phyloP scores from a whole-genome alignment of 169 alveolate species.

The Besnoitia besnoiti region DNA sequence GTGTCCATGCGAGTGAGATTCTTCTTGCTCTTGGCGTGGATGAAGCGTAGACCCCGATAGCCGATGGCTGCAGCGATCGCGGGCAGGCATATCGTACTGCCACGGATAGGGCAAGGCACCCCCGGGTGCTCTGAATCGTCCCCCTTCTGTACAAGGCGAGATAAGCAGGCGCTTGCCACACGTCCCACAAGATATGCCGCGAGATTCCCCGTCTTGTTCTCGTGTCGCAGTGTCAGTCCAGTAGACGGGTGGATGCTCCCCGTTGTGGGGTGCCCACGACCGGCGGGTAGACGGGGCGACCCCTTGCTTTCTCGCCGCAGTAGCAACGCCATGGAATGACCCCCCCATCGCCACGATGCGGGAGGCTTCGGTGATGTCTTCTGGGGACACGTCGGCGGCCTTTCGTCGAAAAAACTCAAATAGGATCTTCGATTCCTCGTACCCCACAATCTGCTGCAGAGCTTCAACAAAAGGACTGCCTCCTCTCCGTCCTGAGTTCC shows the following conservation, averaged over 20 bases:
- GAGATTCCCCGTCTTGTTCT: background rate
- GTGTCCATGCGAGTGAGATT: background rate
- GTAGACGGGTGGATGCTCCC: background rate
- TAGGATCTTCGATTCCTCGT: background rate
- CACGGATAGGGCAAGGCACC: background rate
- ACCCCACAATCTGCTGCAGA: background rate
- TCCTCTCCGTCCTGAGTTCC: too few species aligned
- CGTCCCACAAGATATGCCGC: background rate
- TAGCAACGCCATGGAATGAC: background rate
- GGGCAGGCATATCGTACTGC: background rate
- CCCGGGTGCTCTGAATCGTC: background rate
- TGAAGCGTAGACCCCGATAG: background rate
- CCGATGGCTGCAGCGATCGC: background rate
- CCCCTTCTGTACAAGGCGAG: background rate
- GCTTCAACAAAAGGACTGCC: constrained; percentile 5
- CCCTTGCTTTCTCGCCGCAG: background rate
- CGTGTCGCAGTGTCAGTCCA: background rate
- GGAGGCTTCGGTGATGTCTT: background rate
- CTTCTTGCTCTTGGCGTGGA: background rate
- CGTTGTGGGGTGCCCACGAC: background rate
- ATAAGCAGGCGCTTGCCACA: background rate
- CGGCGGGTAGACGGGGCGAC: background rate
- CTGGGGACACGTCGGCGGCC: background rate
- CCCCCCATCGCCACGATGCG: background rate
- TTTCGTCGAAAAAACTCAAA: background rate